Evolutionary conservation across 1,139 yeast species (phyloP).

Genomic region (Scheffersomyces insectosa): DNA sequence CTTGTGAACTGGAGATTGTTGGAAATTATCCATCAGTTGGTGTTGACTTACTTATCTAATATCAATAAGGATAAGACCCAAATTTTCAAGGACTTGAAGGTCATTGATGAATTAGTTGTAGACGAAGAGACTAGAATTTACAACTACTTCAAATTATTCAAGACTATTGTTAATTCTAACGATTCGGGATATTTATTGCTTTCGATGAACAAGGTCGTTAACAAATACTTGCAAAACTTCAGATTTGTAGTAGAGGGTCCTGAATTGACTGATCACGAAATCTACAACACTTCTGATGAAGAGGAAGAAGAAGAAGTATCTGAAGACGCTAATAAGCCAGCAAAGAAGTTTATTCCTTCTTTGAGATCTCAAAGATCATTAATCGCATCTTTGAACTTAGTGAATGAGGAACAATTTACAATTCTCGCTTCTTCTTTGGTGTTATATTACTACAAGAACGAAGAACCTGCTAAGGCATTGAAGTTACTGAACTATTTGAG

Average conservation of each 20-base stretch:
- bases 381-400: conserved; percentile 33
- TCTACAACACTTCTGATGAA: conserved; percentile 18
- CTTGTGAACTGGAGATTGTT: conserved; percentile 40
- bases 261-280: conserved; percentile 34
- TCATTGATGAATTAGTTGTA: conserved; percentile 20
- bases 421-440: conserved; percentile 31
- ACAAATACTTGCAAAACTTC: conserved; percentile 21
- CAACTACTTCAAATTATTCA: conserved; percentile 29
- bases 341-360: background rate
- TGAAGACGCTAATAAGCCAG: conserved; percentile 5
- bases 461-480: conserved; percentile 18
- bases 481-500: conserved; percentile 29
- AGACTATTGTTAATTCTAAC: conserved; percentile 29
- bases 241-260: conserved; percentile 23
- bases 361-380: conserved; percentile 20
- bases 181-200: conserved; percentile 23
- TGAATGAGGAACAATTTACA: conserved; percentile 37
- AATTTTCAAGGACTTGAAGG: conserved; percentile 24
- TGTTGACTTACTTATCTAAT: conserved; percentile 27
- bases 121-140: conserved; percentile 11
- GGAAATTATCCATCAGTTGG: conserved; percentile 37
- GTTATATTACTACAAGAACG: conserved; percentile 22
- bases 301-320: conserved; percentile 18
- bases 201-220: conserved; percentile 18
- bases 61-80: conserved; percentile 14